These are phyloP conservation scores for Suhomyces bribrorum DNA, from an alignment of 1,139 yeast genomes.

Conservation along the genomic window DNA sequence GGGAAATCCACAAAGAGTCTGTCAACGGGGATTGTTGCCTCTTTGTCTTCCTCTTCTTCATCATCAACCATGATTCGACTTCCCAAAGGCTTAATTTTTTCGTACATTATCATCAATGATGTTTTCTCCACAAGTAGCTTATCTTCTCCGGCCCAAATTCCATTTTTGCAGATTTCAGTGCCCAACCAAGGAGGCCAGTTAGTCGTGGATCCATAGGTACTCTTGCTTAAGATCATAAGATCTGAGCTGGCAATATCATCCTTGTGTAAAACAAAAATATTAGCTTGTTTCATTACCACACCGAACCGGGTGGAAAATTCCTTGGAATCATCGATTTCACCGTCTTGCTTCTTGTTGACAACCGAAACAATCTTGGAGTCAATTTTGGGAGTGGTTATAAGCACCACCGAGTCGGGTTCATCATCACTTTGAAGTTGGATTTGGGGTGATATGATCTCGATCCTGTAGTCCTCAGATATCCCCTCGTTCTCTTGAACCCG, in stretches of 20 bases:
- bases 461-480: conserved; percentile 62
- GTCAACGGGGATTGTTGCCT: conserved; percentile 11
- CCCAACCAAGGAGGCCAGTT: conserved; percentile 55
- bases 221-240: conserved; percentile 26
- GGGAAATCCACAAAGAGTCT: conserved; percentile 44
- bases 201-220: conserved; percentile 38
- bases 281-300: conserved; percentile 39
- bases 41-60: conserved; percentile 9
- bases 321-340: conserved; percentile 24
- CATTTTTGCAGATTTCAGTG: conserved; percentile 42
- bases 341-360: conserved; percentile 27
- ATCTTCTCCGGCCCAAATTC: conserved; percentile 38
- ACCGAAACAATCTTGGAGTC: conserved; percentile 44
- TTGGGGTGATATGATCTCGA: conserved; percentile 83
- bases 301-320: conserved; percentile 43
- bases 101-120: conserved; percentile 39
- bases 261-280: conserved; percentile 42
- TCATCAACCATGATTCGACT: conserved; percentile 6
- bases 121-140: conserved; percentile 41
- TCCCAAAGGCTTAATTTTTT: conserved; percentile 34
- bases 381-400: conserved; percentile 39
- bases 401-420: conserved; percentile 62
- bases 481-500: conserved; percentile 41
- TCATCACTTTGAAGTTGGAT: conserved; percentile 74
- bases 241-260: conserved; percentile 21